These are phyloP conservation scores for Lasiodiplodia sp. DNA, from an alignment of 2,329 filamentous ascomycete species.

Conservation along the genomic window DNA sequence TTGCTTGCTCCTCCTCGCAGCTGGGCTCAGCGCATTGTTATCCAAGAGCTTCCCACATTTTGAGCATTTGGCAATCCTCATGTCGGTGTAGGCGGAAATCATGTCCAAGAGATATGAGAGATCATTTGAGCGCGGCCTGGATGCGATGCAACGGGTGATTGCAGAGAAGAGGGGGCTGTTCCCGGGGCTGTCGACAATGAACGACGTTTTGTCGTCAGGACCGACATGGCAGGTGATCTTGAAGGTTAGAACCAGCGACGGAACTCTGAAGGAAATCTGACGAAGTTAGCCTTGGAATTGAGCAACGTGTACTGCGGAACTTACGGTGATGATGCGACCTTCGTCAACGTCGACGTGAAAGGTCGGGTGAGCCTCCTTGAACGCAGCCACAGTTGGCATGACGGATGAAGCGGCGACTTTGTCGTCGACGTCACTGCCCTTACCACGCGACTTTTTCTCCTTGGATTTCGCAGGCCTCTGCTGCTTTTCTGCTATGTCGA, in stretches of 20 bases:
- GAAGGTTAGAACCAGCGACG: conserved; percentile 39
- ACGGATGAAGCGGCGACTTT: conserved; percentile 34
- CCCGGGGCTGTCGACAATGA: conserved; percentile 43
- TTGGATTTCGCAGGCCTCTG: conserved; percentile 24
- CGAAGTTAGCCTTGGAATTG: conserved; percentile 27
- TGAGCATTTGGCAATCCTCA: conserved; percentile 41
- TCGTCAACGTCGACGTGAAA: conserved; percentile 41
- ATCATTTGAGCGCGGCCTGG: conserved; percentile 42
- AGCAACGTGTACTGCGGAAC: neutral
- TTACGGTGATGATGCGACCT: conserved; percentile 39
- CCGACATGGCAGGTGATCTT: conserved; percentile 40
- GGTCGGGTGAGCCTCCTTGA: conserved; percentile 36
- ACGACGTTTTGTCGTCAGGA: conserved; percentile 37
- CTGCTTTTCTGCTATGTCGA: conserved; percentile 39
- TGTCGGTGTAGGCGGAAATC: conserved; percentile 48
- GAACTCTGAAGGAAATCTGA: conserved; percentile 40
- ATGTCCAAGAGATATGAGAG: conserved; percentile 46
- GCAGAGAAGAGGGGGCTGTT: conserved; percentile 37
- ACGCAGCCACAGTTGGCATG: conserved; percentile 37
- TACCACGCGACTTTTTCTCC: conserved; percentile 30
- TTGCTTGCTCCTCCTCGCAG: conserved; percentile 43
- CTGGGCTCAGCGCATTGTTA: conserved; percentile 36
- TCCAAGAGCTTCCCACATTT: conserved; percentile 45
- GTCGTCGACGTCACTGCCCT: conserved; percentile 31
- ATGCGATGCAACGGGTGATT: conserved; percentile 45